Evolutionary conservation across 2,329 filamentous ascomycete species (phyloP).

Genomic region (Microcyclospora tardicrescens): DNA sequence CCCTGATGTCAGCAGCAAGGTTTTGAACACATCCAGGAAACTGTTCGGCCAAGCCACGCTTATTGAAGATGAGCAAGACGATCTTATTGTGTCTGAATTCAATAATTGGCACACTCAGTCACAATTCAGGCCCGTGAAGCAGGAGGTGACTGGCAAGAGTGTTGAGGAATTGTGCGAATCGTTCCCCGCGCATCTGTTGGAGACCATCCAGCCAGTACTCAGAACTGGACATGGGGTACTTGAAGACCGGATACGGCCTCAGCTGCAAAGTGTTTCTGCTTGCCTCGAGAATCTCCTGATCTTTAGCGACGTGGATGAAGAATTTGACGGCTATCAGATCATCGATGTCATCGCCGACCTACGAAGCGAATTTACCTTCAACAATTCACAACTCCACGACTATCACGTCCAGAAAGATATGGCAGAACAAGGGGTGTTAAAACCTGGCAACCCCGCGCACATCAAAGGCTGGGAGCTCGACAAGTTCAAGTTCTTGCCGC

Average conservation of each 20-base stretch:
- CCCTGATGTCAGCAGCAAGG: too few species aligned
- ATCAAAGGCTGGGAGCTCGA: slow-evolving; percentile 36
- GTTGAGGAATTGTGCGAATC: slow-evolving; percentile 25
- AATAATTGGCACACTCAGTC: slow-evolving; percentile 12
- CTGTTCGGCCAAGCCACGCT: not conserved
- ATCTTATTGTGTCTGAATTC: slow-evolving; percentile 3
- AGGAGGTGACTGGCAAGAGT: slow-evolving; percentile 3
- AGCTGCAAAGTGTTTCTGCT: slow-evolving; percentile 40
- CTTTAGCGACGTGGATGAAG: slow-evolving; percentile 36
- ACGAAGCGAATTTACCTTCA: slow-evolving; percentile 1
- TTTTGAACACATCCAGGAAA: too few species aligned
- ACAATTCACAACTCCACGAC: slow-evolving; percentile 1
- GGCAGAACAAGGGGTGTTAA: slow-evolving; percentile 8
- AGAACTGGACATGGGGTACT: slow-evolving; percentile 38
- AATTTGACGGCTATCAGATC: slow-evolving; percentile 25
- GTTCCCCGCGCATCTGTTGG: slow-evolving; percentile 29
- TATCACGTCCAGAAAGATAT: slow-evolving; percentile 5
- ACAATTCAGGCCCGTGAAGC: slow-evolving; percentile 7
- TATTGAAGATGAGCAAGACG: too few species aligned
- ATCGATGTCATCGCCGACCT: slow-evolving; percentile 9
- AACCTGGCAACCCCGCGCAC: not conserved
- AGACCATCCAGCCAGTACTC: slow-evolving; percentile 34
- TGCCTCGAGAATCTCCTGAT: slow-evolving; percentile 37
- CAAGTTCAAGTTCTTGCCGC: slow-evolving; percentile 42
- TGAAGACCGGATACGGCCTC: slow-evolving; percentile 29